Conservation (phyloP, 805 yeast species). For the Teunomyces lycoperdinae region DNA sequence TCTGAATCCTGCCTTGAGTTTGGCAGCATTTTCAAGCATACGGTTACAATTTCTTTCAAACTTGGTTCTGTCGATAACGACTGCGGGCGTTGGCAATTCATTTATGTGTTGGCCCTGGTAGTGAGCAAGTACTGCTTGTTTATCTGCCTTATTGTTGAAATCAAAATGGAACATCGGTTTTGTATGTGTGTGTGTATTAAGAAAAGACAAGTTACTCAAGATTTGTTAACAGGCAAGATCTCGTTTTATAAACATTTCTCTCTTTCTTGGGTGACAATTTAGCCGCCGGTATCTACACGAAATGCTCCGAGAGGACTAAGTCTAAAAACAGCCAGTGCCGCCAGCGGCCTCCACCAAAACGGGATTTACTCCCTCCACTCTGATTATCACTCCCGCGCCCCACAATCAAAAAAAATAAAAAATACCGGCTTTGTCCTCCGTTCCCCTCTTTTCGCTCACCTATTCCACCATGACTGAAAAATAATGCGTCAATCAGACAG, state of each 20-base stretch:
- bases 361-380: neutral
- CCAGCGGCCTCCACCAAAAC: neutral
- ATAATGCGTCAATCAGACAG: too few relatives aligned
- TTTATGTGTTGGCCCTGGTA: constrained; percentile 42
- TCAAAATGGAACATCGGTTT: constrained; percentile 6
- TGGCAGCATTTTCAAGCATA: constrained; percentile 47
- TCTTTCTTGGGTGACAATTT: too few relatives aligned
- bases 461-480: neutral
- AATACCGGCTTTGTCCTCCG: neutral
- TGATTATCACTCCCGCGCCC: neutral
- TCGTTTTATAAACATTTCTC: too few relatives aligned
- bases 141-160: constrained; percentile 19
- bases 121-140: constrained; percentile 14
- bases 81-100: constrained; percentile 60
- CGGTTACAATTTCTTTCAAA: constrained; percentile 45
- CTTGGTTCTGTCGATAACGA: constrained; percentile 43
- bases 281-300: too few relatives aligned
- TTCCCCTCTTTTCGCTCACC: neutral
- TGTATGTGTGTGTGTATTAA: too few relatives aligned
- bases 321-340: too few relatives aligned
- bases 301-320: too few relatives aligned
- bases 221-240: too few relatives aligned
- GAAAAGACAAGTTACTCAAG: too few relatives aligned
- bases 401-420: neutral
- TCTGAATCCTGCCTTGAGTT: constrained; percentile 48